phyloP scores from a whole-genome alignment of 257 asterid species.

The Coffea eugenioides region DNA sequence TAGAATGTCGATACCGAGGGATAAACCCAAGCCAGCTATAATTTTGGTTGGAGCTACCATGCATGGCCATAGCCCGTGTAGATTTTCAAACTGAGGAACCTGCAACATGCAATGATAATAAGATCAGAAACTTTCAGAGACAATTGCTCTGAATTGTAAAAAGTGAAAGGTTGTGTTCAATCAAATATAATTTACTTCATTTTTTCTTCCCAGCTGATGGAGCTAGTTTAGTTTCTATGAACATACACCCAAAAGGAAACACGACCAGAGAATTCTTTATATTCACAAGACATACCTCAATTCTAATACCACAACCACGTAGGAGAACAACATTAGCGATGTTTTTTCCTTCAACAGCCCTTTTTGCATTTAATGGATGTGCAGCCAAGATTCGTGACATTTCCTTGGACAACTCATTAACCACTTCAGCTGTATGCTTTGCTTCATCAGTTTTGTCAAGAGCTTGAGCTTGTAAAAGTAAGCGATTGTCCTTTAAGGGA shows the following conservation, averaged over 20 bases:
- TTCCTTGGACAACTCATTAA: conserved; percentile 82
- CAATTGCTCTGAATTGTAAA: not conserved
- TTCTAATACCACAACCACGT: conserved; percentile 97
- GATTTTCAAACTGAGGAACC: conserved; percentile 79
- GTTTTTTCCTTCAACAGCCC: conserved; percentile 82
- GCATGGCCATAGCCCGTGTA: conserved; percentile 82
- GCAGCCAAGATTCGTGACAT: conserved; percentile 72
- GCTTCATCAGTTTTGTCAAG: conserved; percentile 91
- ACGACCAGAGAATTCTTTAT: conserved; percentile 3
- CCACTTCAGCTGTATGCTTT: conserved; percentile 75
- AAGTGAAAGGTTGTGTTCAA: not conserved
- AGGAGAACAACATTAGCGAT: conserved; percentile 85
- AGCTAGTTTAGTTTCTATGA: not conserved
- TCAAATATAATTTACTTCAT: not conserved
- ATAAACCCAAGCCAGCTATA: conserved; percentile 94
- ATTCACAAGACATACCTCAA: conserved; percentile 55
- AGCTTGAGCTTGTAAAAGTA: conserved; percentile 73
- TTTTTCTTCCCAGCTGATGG: not conserved
- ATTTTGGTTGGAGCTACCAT: conserved; percentile 99
- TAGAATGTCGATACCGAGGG: conserved; percentile 91
- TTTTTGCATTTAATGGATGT: conserved; percentile 72
- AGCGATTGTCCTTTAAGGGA: conserved; percentile 89
- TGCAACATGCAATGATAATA: conserved; percentile 25
- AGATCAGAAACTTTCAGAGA: not conserved
- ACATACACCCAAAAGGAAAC: conserved; percentile 12